Evolutionary conservation across 2,329 filamentous ascomycete genomes (phyloP).

Genomic region (Anisogramma anomala): DNA sequence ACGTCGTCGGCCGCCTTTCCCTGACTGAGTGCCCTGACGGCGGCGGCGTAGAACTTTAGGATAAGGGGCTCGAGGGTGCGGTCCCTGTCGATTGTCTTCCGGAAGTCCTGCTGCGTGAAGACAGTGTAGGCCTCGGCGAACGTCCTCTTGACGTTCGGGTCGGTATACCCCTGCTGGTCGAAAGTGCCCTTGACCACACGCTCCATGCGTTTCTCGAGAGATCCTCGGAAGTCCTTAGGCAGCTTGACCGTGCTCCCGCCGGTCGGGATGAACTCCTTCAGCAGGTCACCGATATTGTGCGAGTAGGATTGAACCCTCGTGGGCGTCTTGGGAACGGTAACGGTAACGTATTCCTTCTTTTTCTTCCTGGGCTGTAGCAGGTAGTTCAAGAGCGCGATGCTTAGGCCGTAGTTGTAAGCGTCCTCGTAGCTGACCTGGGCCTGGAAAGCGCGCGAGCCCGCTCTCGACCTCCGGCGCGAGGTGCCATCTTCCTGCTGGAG

Average conservation of each 20-base stretch:
- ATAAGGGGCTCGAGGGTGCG: conserved; percentile 84
- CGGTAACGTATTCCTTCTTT: conserved; percentile 72
- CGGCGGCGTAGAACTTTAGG: conserved; percentile 90
- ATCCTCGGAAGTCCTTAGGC: conserved; percentile 41
- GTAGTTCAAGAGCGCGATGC: conserved; percentile 84
- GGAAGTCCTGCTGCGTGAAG: conserved; percentile 78
- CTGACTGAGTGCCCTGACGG: conserved; percentile 74
- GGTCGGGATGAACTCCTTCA: conserved; percentile 64
- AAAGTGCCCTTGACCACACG: conserved; percentile 74
- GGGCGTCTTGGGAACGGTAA: conserved; percentile 49
- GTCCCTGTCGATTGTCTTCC: conserved; percentile 88
- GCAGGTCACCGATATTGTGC: conserved; percentile 67
- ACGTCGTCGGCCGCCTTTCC: conserved; percentile 68
- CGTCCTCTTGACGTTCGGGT: conserved; percentile 80
- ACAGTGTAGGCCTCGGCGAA: conserved; percentile 92
- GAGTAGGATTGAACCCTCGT: conserved; percentile 45
- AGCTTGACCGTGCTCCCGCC: conserved; percentile 38
- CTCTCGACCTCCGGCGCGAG: conserved; percentile 25
- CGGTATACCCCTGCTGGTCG: conserved; percentile 75
- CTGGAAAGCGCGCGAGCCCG: conserved; percentile 34
- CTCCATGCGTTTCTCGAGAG: conserved; percentile 60
- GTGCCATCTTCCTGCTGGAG: conserved; percentile 29
- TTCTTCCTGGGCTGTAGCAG: conserved; percentile 84
- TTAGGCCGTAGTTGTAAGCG: conserved; percentile 82
- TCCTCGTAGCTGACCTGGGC: conserved; percentile 56